These are phyloP conservation scores for Gossypium arboreum DNA, from an alignment of 345 rosid species.

Conservation along the genomic window DNA sequence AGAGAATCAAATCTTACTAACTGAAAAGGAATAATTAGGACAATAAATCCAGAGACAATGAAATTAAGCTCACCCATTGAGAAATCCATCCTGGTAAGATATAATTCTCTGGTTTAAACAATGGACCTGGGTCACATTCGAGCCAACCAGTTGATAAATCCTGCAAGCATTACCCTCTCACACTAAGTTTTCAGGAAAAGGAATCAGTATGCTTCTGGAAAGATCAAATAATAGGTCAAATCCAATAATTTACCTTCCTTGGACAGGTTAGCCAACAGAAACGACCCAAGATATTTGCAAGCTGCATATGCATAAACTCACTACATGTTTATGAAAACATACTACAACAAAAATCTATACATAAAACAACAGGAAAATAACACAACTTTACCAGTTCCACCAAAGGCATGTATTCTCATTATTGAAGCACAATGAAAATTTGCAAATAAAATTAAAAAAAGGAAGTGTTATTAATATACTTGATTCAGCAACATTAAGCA, in stretches of 20 bases:
- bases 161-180: constrained; percentile 35
- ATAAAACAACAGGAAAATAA: background rate
- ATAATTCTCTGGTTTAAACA: constrained; percentile 70
- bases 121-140: constrained; percentile 89
- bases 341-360: background rate
- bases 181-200: constrained; percentile 15
- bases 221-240: constrained; percentile 8
- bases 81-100: constrained; percentile 60
- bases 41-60: background rate
- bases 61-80: constrained; percentile 52
- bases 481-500: background rate
- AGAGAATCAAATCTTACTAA: background rate
- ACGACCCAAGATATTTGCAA: constrained; percentile 86
- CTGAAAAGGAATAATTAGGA: background rate
- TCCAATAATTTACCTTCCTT: constrained; percentile 56
- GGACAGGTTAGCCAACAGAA: constrained; percentile 96
- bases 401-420: background rate
- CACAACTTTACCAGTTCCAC: background rate
- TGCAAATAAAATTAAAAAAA: background rate
- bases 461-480: background rate
- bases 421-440: background rate
- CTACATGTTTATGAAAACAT: background rate
- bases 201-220: constrained; percentile 11
- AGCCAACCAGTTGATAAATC: constrained; percentile 95
- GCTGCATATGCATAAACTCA: constrained; percentile 48